Evolutionary conservation across 768 basidiomycete genomes (phyloP).

Genomic region (Mycena floridula): DNA sequence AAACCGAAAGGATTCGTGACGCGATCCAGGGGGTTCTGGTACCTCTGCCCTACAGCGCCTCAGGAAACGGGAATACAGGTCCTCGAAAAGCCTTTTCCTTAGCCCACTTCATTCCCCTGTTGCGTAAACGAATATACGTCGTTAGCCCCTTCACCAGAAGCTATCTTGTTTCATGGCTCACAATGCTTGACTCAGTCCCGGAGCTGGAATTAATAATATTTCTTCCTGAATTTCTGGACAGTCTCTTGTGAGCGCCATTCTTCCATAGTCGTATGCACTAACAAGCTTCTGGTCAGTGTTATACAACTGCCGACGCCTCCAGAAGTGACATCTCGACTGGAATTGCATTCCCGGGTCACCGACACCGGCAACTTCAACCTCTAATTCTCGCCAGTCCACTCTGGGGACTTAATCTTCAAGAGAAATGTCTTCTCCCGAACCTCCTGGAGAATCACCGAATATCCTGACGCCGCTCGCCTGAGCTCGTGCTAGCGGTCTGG

Average conservation of each 20-base stretch:
- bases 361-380: constrained; percentile 38
- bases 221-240: constrained; percentile 92
- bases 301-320: constrained; percentile 82
- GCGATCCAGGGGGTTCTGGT: constrained; percentile 58
- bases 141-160: constrained; percentile 93
- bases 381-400: constrained; percentile 45
- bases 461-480: constrained; percentile 16
- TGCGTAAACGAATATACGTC: constrained; percentile 91
- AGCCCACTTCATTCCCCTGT: constrained; percentile 88
- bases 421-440: constrained; percentile 46
- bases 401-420: constrained; percentile 34
- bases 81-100: constrained; percentile 85
- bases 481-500: constrained; percentile 24
- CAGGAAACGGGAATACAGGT: constrained; percentile 35
- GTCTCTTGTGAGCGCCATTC: constrained; percentile 63
- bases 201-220: constrained; percentile 93
- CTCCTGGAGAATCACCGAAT: constrained; percentile 23
- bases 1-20: constrained; percentile 64
- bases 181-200: constrained; percentile 90
- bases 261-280: constrained; percentile 75
- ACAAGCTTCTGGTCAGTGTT: constrained; percentile 76
- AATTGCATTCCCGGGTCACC: constrained; percentile 52
- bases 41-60: constrained; percentile 45
- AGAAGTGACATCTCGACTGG: constrained; percentile 34
- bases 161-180: constrained; percentile 97